Base-by-base conservation (phyloP, 139 green algal species). In the Prasinococcaceae sp. region DNA sequence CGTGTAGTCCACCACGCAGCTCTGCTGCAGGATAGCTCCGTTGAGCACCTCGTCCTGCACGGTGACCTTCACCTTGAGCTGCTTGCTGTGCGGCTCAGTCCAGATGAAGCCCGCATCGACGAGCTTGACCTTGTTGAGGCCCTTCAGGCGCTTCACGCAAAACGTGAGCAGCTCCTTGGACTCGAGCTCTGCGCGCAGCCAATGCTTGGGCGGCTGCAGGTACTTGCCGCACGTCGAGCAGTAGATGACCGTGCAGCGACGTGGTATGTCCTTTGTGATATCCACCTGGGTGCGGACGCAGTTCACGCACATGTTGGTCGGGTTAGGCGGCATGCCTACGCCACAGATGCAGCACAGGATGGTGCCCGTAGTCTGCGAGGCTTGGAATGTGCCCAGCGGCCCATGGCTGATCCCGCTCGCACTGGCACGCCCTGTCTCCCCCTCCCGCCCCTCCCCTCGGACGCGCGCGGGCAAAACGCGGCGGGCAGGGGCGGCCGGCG, bases 21-120 rank as follows among this genome's bases (percentile, higher is more conserved):
- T 77, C 61, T 97, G 84, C 76, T 98, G 90, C 74, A 98, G 70
- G 59, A 98, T 96, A 43, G 90, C 84, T 4, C 86, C 88, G 57
- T 92, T 94, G 29, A 95, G 69, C 25, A 95, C 84, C 65, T 97
- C 89, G 6, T 73, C 84, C 61, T 93, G 82, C 1, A 98, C 72
- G 12, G 90, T 95, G 39, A 95, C 61, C 75, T 94, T 94, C 8
- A 84, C 69, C 65, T 98, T 98, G 8, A 98, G 65, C 17, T 90
- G 73, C 63, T 90, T 92, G 23, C 74, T 90, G 73, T 98, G 90
- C 2, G 90, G 90, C 77, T 98, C 90, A 17, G 90, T 98, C 90
- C 90, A 98, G 20, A 98, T 84, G 69, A 98, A 98, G 0, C 79
- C 79, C n/a, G 90, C 90, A 54, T 98, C 90, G 33, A 96, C 77